phyloP scores from a whole-genome alignment of 257 asterid species.

The Fraxinus excelsior region DNA sequence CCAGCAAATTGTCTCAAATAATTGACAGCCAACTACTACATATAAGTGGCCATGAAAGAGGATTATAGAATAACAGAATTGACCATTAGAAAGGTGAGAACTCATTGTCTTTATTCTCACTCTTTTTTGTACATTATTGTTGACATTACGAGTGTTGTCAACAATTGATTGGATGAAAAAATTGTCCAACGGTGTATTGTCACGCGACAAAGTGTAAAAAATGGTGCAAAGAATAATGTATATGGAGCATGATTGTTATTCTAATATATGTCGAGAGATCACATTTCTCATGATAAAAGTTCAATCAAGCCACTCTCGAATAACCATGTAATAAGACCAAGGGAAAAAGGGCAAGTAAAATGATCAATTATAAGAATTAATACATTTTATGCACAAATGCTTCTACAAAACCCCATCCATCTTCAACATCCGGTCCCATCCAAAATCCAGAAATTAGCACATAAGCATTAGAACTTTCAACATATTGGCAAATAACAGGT shows the following conservation, averaged over 20 bases:
- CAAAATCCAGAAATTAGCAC: slow-evolving; percentile 62
- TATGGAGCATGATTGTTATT: too few relatives aligned
- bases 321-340: not conserved
- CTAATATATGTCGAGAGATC: too few relatives aligned
- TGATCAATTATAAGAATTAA: slow-evolving; percentile 9
- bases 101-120: not conserved
- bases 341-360: slow-evolving; percentile 3
- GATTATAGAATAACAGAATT: not conserved
- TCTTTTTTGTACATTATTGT: too few relatives aligned
- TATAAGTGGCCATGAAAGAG: not conserved
- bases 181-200: too few relatives aligned
- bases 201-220: too few relatives aligned
- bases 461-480: slow-evolving; percentile 28
- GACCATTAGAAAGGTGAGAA: not conserved
- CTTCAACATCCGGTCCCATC: slow-evolving; percentile 78
- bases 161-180: too few relatives aligned
- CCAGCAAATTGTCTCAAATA: not conserved
- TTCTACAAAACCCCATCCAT: slow-evolving; percentile 81
- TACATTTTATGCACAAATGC: slow-evolving; percentile 43
- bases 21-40: not conserved
- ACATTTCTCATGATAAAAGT: not conserved
- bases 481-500: slow-evolving; percentile 29
- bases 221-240: too few relatives aligned
- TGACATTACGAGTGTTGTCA: too few relatives aligned
- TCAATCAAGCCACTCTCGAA: not conserved